phyloP scores from a whole-genome alignment of 2,329 filamentous ascomycete species.

The Neopestalotiopsis rosae region DNA sequence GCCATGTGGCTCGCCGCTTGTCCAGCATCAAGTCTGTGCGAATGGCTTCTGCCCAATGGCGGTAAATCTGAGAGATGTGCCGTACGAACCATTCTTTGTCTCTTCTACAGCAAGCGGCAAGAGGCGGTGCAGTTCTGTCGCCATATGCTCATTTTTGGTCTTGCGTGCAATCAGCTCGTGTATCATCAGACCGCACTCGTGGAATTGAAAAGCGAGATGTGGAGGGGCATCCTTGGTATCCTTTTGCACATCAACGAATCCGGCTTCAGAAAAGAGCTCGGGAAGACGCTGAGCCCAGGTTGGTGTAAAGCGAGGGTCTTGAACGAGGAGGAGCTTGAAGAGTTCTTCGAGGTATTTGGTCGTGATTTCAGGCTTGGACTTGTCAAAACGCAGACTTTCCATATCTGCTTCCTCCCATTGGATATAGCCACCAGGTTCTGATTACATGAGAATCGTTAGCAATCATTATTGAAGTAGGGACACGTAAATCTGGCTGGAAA shows the following conservation, averaged over 20 bases:
- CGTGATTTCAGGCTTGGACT: slow-evolving; percentile 14
- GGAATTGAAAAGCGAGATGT: slow-evolving; percentile 19
- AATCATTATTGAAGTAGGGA: not conserved
- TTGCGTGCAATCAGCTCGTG: slow-evolving; percentile 30
- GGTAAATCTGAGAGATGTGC: slow-evolving; percentile 10
- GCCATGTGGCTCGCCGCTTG: too few species aligned
- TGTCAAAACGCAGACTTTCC: slow-evolving; percentile 20
- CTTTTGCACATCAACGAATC: slow-evolving; percentile 23
- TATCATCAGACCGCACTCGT: slow-evolving; percentile 26
- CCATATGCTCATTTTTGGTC: slow-evolving; percentile 26
- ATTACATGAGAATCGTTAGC: not conserved
- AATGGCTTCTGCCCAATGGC: slow-evolving; percentile 23
- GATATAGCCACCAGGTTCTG: slow-evolving; percentile 28
- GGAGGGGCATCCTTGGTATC: slow-evolving; percentile 20
- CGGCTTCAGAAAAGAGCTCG: slow-evolving; percentile 17
- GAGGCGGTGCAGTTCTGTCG: slow-evolving; percentile 21
- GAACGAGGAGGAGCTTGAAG: slow-evolving; percentile 14
- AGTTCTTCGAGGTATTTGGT: slow-evolving; percentile 16
- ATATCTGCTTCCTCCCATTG: slow-evolving; percentile 27
- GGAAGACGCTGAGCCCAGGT: slow-evolving; percentile 14
- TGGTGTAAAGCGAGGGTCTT: slow-evolving; percentile 21
- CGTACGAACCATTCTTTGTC: slow-evolving; percentile 22
- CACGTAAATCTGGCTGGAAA: not conserved
- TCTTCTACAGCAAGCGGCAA: slow-evolving; percentile 24
- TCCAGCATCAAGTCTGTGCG: too few species aligned